Conservation (phyloP, 768 basidiomycete genomes). For the Cubamyces sp. region DNA sequence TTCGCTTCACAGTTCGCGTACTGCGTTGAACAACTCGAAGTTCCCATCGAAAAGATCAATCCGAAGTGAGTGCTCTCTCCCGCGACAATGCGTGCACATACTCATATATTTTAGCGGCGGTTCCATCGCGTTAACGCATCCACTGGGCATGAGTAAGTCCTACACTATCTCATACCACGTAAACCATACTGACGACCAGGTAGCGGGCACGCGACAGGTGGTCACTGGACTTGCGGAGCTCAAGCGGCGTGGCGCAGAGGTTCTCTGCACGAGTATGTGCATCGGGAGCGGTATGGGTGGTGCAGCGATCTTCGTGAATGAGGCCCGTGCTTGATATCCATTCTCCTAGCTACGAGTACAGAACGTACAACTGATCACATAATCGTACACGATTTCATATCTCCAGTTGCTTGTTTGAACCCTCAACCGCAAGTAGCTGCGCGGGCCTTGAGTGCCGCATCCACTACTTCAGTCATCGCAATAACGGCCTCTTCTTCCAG, state of each 20-base stretch:
- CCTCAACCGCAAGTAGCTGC: not conserved
- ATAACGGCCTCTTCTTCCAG: slow-evolving; percentile 79
- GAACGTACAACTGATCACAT: not conserved
- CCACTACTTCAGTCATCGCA: slow-evolving; percentile 68
- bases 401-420: too few relatives aligned
- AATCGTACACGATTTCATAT: not conserved
- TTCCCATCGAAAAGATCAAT: slow-evolving; percentile 84
- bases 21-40: slow-evolving; percentile 78
- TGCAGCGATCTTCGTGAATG: slow-evolving; percentile 79
- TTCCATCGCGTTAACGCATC: slow-evolving; percentile 82
- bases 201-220: slow-evolving; percentile 85
- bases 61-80: slow-evolving; percentile 59
- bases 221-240: slow-evolving; percentile 88
- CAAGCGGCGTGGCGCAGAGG: slow-evolving; percentile 62
- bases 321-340: slow-evolving; percentile 35
- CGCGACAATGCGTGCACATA: not conserved
- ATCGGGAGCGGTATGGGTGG: slow-evolving; percentile 91
- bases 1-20: slow-evolving; percentile 95
- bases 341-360: not conserved
- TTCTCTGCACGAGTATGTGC: slow-evolving; percentile 85
- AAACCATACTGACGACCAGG: not conserved
- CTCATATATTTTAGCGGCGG: slow-evolving; percentile 62
- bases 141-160: slow-evolving; percentile 78
- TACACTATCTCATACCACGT: not conserved
- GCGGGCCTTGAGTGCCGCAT: slow-evolving; percentile 47